Evolutionary conservation across 2,329 filamentous ascomycete genomes (phyloP), one percentile per base, ranked within the genome.

Genomic region (Colletotrichum horii): DNA sequence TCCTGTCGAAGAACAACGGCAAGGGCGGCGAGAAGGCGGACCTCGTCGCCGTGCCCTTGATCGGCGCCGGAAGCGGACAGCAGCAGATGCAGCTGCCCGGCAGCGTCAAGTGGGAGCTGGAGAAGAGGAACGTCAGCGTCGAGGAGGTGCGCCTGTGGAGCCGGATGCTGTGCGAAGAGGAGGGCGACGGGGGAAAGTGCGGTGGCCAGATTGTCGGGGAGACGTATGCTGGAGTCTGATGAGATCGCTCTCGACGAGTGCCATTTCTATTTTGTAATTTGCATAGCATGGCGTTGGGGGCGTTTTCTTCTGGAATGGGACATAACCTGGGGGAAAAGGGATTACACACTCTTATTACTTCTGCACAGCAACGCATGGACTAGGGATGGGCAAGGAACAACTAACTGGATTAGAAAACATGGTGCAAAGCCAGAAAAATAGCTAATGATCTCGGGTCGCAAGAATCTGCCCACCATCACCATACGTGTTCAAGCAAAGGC

Each of bases 1-100:
- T 98, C 70, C 86, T 98, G 78, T 84, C 85, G 60, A 87, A 85
- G 77, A 81, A 81, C 65, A 82, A 80, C 24, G 70, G 70, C 36
- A 66, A 77, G 65, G 58, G 58, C n/a, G 64, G 71, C 66, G 68
- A 61, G 1, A 56, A 28, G 43, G 43, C 43, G n/a, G n/a, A 52
- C 43, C 43, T 52, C 14, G 43, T 24, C 15, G 55, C 36, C 34
- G 61, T 74, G 5, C 70, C 71, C 7, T 8, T 76, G n/a, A 75
- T 75, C 14, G 52, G 19, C 2, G 36, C 22, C n/a, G 30, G n/a
- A 0, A 14, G 28, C 68, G 55, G 58, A 2, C 68, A 24, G 9
- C 19, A 15, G 19, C 28, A 62, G 30, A 30, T 62, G 30, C 36
- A 36, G 14, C 28, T 71, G 6, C 71, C 70, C 15, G 77, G 66